These are phyloP conservation scores for Beauveria sp. DNA, from an alignment of 2,329 filamentous ascomycete genomes.

Conservation along the genomic window DNA sequence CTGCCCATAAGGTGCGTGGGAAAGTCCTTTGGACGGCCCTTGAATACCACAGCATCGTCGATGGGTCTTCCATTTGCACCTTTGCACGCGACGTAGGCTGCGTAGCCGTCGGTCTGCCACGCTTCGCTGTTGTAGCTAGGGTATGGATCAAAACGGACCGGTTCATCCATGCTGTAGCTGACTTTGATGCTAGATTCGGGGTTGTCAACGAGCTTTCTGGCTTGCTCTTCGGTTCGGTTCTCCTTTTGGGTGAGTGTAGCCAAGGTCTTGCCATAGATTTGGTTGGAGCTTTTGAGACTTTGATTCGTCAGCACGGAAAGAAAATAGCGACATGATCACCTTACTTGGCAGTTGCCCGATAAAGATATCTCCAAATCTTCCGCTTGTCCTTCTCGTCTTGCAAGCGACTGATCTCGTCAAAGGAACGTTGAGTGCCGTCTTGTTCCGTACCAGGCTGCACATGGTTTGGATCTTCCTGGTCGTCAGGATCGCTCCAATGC, in stretches of 20 bases:
- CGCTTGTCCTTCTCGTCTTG: conserved; percentile 37
- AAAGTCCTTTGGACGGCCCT: conserved; percentile 50
- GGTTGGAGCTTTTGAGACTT: conserved; percentile 32
- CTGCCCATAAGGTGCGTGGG: conserved; percentile 56
- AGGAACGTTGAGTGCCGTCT: conserved; percentile 26
- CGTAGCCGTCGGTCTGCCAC: conserved; percentile 51
- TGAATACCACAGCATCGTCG: conserved; percentile 58
- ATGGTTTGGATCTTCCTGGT: conserved; percentile 27
- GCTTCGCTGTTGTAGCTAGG: conserved; percentile 57
- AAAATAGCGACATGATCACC: conserved; percentile 14
- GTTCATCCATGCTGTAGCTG: conserved; percentile 37
- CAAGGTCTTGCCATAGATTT: conserved; percentile 51
- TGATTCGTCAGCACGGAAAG: conserved; percentile 21
- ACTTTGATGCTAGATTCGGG: conserved; percentile 22
- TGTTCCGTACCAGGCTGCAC: conserved; percentile 29
- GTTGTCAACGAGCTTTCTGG: conserved; percentile 24
- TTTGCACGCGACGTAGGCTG: conserved; percentile 54
- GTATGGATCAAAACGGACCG: conserved; percentile 61
- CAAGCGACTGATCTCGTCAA: conserved; percentile 25
- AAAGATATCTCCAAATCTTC: conserved; percentile 32
- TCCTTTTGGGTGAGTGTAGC: conserved; percentile 36
- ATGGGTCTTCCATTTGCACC: conserved; percentile 53
- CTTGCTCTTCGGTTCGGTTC: conserved; percentile 25
- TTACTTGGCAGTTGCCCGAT: conserved; percentile 33
- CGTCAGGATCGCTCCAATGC: conserved; percentile 28